Evolutionary conservation across 768 basidiomycete genomes (phyloP).

Genomic region (Suillus clintonianus): DNA sequence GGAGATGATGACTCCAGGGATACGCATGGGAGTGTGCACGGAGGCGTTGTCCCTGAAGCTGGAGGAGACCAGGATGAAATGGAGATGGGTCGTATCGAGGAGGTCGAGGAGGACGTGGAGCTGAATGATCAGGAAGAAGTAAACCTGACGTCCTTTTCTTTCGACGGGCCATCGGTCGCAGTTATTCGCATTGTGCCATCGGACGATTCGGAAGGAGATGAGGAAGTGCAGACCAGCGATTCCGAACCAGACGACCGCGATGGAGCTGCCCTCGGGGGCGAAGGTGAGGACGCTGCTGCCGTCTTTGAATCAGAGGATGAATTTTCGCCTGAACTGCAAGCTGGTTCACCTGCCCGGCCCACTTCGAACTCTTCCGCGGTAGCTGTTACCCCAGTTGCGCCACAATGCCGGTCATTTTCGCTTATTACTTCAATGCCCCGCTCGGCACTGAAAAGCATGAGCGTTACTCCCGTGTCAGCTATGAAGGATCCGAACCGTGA

Average conservation of each 20-base stretch:
- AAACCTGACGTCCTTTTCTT: conserved; percentile 70
- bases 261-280: conserved; percentile 10
- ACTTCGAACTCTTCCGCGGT: neutral
- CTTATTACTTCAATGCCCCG: conserved; percentile 31
- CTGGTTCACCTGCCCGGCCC: conserved; percentile 2
- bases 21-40: conserved; percentile 4
- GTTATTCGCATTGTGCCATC: conserved; percentile 52
- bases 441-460: conserved; percentile 45
- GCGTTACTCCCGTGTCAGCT: conserved; percentile 58
- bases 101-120: conserved; percentile 41
- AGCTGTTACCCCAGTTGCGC: conserved; percentile 22
- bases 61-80: conserved; percentile 16
- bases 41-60: conserved; percentile 5
- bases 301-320: conserved; percentile 42
- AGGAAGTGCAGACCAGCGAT: conserved; percentile 45
- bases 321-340: conserved; percentile 13
- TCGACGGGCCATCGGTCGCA: conserved; percentile 61
- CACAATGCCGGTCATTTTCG: conserved; percentile 11
- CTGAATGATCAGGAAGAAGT: conserved; percentile 65
- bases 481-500: conserved; percentile 53
- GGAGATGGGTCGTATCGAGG: conserved; percentile 45
- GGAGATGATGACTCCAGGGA: conserved; percentile 55
- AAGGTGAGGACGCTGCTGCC: conserved; percentile 9
- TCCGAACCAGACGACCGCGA: conserved; percentile 32
- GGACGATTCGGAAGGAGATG: conserved; percentile 29